These are phyloP conservation scores for Microdochium nivale DNA, from an alignment of 2,329 filamentous ascomycete species.

Conservation along the genomic window DNA sequence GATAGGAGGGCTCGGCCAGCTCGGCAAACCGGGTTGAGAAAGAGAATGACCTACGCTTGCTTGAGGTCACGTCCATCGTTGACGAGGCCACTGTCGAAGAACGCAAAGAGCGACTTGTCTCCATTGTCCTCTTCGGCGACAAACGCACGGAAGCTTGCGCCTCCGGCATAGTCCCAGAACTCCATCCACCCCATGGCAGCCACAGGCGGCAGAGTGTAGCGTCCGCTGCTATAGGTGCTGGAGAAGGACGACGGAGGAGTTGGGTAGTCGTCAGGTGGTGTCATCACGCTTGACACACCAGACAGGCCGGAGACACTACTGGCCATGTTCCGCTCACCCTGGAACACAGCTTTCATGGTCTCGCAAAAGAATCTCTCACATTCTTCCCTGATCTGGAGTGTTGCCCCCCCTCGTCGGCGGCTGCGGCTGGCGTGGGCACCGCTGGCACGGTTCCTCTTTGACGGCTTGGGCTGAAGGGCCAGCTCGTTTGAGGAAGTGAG, in stretches of 20 bases:
- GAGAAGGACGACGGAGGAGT: conserved; percentile 25
- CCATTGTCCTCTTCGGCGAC: conserved; percentile 56
- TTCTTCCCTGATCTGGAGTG: conserved; percentile 96
- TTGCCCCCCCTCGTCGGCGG: conserved; percentile 76
- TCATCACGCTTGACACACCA: conserved; percentile 51
- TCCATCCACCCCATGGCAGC: conserved; percentile 59
- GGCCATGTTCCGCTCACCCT: conserved; percentile 81
- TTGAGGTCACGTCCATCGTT: conserved; percentile 62
- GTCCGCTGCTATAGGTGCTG: conserved; percentile 15
- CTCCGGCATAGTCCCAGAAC: conserved; percentile 78
- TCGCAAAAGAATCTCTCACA: conserved; percentile 99
- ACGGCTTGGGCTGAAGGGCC: conserved; percentile 51
- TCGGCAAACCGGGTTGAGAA: background rate
- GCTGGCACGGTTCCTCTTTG: conserved; percentile 26
- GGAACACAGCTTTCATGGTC: conserved; percentile 87
- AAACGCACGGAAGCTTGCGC: conserved; percentile 80
- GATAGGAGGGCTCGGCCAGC: conserved; percentile 3
- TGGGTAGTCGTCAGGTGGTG: conserved; percentile 39
- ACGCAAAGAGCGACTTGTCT: conserved; percentile 74
- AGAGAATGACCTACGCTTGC: conserved; percentile 58
- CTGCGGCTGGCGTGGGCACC: conserved; percentile 26
- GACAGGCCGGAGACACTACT: conserved; percentile 77
- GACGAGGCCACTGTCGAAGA: conserved; percentile 67
- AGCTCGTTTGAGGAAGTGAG: conserved; percentile 60
- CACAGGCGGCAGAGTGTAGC: conserved; percentile 13